Evolutionary conservation across 371 early-diverging fungal genomes (phyloP).

Genomic region (Catenaria anguillulae): DNA sequence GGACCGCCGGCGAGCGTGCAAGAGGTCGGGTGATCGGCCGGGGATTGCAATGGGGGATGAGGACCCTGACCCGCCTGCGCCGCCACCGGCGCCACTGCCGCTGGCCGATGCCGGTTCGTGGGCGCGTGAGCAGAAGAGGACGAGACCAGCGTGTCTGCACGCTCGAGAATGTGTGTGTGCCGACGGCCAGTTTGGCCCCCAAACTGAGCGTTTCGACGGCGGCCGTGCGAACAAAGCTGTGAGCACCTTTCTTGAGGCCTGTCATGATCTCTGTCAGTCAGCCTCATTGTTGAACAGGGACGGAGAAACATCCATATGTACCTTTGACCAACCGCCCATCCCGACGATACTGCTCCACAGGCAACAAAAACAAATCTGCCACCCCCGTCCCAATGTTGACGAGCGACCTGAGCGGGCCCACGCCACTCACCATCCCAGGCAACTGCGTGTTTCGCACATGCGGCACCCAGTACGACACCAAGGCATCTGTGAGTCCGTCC

Average conservation of each 20-base stretch:
- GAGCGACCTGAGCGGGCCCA: constrained; percentile 72
- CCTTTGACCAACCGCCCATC: constrained; percentile 81
- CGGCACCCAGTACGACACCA: constrained; percentile 70
- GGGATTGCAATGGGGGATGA: no score
- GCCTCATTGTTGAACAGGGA: no score
- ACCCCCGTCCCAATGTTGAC: constrained; percentile 80
- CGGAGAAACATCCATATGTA: no score
- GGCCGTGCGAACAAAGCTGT: constrained; percentile 74
- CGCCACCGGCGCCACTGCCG: no score
- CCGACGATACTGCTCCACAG: constrained; percentile 80
- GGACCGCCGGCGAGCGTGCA: background rate
- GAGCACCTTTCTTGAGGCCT: constrained; percentile 67
- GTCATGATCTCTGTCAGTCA: no score
- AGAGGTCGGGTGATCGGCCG: background rate
- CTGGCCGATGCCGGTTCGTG: no score
- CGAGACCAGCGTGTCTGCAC: constrained; percentile 42
- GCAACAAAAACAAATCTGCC: constrained; percentile 81
- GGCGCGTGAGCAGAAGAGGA: background rate
- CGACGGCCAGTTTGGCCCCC: constrained; percentile 73
- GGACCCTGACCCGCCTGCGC: no score
- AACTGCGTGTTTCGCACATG: constrained; percentile 79
- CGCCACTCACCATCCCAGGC: constrained; percentile 73
- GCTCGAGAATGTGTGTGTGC: constrained; percentile 74
- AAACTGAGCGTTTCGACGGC: constrained; percentile 80
- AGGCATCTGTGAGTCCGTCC: constrained; percentile 34